Conservation (phyloP, 352 stramenopile species). For the Phytopythium ostracodes region DNA sequence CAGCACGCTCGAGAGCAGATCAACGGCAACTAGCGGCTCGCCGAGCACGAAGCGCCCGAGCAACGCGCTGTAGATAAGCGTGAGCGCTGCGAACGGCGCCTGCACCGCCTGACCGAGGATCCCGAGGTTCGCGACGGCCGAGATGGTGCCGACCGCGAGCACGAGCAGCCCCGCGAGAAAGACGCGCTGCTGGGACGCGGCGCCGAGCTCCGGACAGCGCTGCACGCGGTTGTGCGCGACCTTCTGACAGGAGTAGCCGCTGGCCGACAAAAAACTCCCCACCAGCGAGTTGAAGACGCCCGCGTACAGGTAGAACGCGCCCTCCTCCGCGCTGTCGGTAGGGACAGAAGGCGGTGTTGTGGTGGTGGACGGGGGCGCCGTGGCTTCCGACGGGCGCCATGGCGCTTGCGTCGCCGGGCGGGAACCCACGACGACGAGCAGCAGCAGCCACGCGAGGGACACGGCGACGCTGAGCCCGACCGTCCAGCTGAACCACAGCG, state of each 20-base stretch:
- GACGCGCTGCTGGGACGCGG: constrained; percentile 53
- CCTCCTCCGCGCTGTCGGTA: background rate
- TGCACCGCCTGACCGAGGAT: constrained; percentile 76
- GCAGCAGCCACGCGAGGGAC: constrained; percentile 44
- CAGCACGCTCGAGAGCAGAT: constrained; percentile 54
- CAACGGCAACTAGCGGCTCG: constrained; percentile 44
- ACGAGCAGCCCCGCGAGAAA: constrained; percentile 58
- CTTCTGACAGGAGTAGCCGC: constrained; percentile 81
- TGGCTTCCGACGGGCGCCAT: background rate
- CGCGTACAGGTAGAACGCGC: constrained; percentile 49
- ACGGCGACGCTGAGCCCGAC: constrained; percentile 35
- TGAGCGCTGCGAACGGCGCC: constrained; percentile 74
- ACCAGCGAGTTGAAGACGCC: constrained; percentile 73
- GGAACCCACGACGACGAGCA: constrained; percentile 27
- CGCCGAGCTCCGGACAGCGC: constrained; percentile 38
- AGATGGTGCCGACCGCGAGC: constrained; percentile 61
- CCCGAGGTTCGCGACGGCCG: constrained; percentile 63
- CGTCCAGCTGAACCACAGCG: constrained; percentile 48
- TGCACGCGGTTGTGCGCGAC: constrained; percentile 59
- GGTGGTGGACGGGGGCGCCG: background rate
- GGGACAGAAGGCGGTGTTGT: background rate
- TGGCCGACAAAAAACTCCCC: constrained; percentile 71
- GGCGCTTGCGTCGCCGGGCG: constrained; percentile 16
- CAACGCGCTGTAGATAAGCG: constrained; percentile 73
- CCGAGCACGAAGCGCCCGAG: constrained; percentile 61